Evolutionary conservation across 768 basidiomycete genomes (phyloP).

Genomic region (Agaricus blazei): DNA sequence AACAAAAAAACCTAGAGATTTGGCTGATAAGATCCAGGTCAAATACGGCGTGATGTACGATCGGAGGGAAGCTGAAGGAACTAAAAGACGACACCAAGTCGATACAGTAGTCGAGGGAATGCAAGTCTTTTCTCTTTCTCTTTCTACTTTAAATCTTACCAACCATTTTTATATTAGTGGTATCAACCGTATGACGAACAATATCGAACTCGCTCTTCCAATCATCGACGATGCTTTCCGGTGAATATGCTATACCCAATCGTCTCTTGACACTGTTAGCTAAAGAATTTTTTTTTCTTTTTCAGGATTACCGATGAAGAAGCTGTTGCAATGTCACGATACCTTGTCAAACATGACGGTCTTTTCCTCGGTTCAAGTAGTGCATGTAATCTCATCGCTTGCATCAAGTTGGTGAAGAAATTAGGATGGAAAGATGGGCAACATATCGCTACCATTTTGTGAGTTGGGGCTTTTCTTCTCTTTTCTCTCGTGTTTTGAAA

Average conservation of each 20-base stretch:
- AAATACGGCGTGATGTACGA: slow-evolving; percentile 96
- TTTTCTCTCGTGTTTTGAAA: background rate
- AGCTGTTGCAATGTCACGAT: slow-evolving; percentile 94
- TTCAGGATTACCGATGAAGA: slow-evolving; percentile 88
- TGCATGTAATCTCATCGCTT: slow-evolving; percentile 94
- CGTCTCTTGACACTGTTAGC: background rate
- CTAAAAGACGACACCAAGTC: slow-evolving; percentile 87
- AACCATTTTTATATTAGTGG: slow-evolving; percentile 46
- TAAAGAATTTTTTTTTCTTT: background rate
- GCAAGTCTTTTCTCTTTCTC: slow-evolving; percentile 27
- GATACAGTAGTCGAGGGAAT: slow-evolving; percentile 96
- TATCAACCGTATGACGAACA: slow-evolving; percentile 89
- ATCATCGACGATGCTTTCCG: slow-evolving; percentile 88
- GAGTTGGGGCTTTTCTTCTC: slow-evolving; percentile 17
- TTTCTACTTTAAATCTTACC: background rate
- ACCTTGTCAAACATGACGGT: slow-evolving; percentile 86
- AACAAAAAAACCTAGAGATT: background rate
- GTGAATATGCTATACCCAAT: slow-evolving; percentile 26
- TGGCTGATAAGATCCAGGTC: slow-evolving; percentile 39
- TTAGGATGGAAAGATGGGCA: slow-evolving; percentile 66
- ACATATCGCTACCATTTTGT: slow-evolving; percentile 85
- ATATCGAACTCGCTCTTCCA: slow-evolving; percentile 80
- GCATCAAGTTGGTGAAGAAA: slow-evolving; percentile 71
- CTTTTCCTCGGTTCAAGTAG: slow-evolving; percentile 94
- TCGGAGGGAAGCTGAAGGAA: slow-evolving; percentile 88